Conservation (phyloP, 1,139 yeast genomes). For the Pichia sp. region DNA sequence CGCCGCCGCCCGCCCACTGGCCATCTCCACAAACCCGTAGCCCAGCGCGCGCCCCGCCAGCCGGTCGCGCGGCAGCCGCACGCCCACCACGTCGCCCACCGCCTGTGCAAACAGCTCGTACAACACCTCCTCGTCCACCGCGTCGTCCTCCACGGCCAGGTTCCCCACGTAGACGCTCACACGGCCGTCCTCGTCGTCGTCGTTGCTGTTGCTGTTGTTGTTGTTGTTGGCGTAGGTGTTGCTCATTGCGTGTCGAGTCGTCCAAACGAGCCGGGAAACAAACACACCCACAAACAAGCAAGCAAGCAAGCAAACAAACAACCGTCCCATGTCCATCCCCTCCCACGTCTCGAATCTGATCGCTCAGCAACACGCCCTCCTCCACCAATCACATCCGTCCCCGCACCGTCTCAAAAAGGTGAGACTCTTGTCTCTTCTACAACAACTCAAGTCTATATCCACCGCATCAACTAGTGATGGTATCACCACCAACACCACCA, state of each 20-base stretch:
- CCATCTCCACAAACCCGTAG: constrained; percentile 79
- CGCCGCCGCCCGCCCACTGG: constrained; percentile 55
- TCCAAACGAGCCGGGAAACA: too few relatives aligned
- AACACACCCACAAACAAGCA: too few relatives aligned
- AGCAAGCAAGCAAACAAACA: too few relatives aligned
- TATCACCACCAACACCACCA: background rate
- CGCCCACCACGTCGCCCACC: constrained; percentile 68
- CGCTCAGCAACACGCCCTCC: background rate
- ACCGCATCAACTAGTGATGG: background rate
- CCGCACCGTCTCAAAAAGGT: background rate
- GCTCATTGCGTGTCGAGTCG: too few relatives aligned
- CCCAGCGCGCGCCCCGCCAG: constrained; percentile 72
- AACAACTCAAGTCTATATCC: background rate
- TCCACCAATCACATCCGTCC: background rate
- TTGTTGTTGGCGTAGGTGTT: too few relatives aligned
- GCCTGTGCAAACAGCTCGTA: constrained; percentile 82
- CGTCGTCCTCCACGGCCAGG: constrained; percentile 68
- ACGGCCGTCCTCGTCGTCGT: too few relatives aligned
- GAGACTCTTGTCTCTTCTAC: background rate
- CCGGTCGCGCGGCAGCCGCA: constrained; percentile 77
- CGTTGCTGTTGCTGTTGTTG: too few relatives aligned
- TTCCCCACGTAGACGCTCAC: constrained; percentile 84
- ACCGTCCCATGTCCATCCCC: too few relatives aligned
- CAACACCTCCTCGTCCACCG: constrained; percentile 56
- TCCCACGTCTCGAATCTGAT: background rate